These are phyloP conservation scores for Umbellularia californica DNA, from an alignment of 164 flowering plant species.

Conservation along the genomic window DNA sequence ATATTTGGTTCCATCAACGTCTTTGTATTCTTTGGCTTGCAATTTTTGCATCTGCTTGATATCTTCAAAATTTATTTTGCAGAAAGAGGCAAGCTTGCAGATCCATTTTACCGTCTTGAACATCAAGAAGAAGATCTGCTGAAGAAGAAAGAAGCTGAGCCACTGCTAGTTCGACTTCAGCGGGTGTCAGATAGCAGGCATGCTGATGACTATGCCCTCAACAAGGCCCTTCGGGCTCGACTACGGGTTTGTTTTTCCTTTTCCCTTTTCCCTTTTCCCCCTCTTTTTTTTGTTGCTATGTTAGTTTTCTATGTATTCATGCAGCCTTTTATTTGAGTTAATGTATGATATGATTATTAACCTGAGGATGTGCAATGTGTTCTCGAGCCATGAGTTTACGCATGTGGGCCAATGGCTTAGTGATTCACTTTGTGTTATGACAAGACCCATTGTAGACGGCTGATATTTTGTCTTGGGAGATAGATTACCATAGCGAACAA, in stretches of 20 bases:
- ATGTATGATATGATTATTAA: no score
- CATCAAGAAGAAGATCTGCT: slow-evolving; percentile 83
- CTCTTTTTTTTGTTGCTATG: background rate
- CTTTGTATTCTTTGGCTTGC: background rate
- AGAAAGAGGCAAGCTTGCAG: slow-evolving; percentile 86
- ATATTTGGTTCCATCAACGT: background rate
- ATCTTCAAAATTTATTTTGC: slow-evolving; percentile 17
- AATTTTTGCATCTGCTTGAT: slow-evolving; percentile 1
- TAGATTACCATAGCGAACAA: no score
- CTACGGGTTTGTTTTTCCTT: slow-evolving; percentile 49
- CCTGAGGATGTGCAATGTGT: no score
- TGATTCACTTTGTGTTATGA: no score
- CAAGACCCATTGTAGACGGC: no score
- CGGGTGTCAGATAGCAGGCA: slow-evolving; percentile 78
- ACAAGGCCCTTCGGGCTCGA: slow-evolving; percentile 70
- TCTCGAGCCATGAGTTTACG: no score
- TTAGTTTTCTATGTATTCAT: background rate
- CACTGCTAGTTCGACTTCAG: slow-evolving; percentile 83
- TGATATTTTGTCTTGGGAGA: no score
- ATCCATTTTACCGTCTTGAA: slow-evolving; percentile 98
- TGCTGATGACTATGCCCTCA: slow-evolving; percentile 76
- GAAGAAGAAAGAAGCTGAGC: slow-evolving; percentile 96
- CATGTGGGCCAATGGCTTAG: no score
- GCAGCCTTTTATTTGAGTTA: no score
- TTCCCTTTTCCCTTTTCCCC: background rate